Percentiles rank a stretch among this genome's conserved stretches.
Conservation (phyloP, 2,329 filamentous ascomycete genomes). For the Coniochaeta sp. region DNA sequence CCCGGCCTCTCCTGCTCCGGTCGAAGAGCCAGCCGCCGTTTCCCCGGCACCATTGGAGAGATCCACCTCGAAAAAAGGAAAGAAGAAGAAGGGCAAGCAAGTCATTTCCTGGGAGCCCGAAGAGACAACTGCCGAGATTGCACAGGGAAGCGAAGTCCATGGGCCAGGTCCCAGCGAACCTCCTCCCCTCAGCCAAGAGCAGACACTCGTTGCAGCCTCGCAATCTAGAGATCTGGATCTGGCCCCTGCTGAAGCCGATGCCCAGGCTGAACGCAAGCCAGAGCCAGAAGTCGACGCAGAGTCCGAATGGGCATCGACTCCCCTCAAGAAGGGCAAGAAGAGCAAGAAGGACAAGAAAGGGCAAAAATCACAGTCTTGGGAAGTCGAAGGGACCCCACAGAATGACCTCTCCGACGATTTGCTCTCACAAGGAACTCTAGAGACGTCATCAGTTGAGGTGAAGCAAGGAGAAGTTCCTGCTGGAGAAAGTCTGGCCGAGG, state of each 20-base stretch:
- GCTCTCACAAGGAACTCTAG: not conserved
- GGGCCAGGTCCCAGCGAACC: not conserved
- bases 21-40: not conserved
- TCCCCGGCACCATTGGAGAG: not conserved
- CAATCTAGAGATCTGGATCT: not conserved
- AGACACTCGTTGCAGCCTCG: not conserved
- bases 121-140: not conserved
- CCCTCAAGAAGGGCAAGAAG: constrained; percentile 21
- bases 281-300: not conserved
- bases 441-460: not conserved
- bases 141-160: not conserved
- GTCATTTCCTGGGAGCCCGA: constrained; percentile 12
- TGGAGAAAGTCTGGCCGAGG: not conserved
- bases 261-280: not conserved
- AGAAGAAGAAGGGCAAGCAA: constrained; percentile 17
- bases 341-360: constrained; percentile 23
- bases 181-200: not conserved
- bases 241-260: not conserved
- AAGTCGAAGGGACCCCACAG: constrained; percentile 4
- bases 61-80: constrained; percentile 8
- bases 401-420: not conserved
- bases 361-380: constrained; percentile 10
- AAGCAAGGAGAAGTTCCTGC: not conserved
- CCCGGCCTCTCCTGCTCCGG: not conserved
- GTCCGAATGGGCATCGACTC: not conserved